Evolutionary conservation across 805 yeast genomes (phyloP).

Genomic region (Teunomyces lycoperdinae): DNA sequence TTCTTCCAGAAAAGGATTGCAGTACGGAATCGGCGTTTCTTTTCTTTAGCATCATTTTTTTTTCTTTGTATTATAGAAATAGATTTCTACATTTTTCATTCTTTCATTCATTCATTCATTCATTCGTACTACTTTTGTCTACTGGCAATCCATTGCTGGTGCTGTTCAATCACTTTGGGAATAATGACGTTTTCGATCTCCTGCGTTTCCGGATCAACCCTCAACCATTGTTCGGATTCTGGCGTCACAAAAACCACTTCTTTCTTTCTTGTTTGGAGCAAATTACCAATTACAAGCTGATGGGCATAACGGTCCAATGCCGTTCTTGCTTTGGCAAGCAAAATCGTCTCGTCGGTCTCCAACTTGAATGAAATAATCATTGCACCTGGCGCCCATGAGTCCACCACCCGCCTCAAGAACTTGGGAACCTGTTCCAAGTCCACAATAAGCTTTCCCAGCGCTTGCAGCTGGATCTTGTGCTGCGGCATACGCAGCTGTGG

Average conservation of each 20-base stretch:
- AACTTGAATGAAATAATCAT: conserved; percentile 93
- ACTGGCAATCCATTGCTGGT: conserved; percentile 55
- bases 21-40: conserved; percentile 59
- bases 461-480: conserved; percentile 89
- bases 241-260: conserved; percentile 83
- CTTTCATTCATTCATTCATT: not conserved
- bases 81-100: not conserved
- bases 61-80: not conserved
- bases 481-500: conserved; percentile 84
- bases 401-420: conserved; percentile 81
- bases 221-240: conserved; percentile 49
- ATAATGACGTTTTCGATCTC: conserved; percentile 77
- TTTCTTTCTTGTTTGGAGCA: conserved; percentile 80
- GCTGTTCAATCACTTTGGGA: conserved; percentile 69
- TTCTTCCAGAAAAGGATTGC: conserved; percentile 49
- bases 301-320: conserved; percentile 87
- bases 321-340: conserved; percentile 69
- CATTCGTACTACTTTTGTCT: not conserved
- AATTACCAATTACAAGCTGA: conserved; percentile 91
- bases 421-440: conserved; percentile 96
- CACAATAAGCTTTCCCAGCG: conserved; percentile 69
- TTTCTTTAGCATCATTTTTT: conserved; percentile 36
- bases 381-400: conserved; percentile 91
- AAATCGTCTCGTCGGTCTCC: conserved; percentile 76
- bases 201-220: conserved; percentile 43